Conservation (phyloP, 805 yeast species). For the Pichia californica region DNA sequence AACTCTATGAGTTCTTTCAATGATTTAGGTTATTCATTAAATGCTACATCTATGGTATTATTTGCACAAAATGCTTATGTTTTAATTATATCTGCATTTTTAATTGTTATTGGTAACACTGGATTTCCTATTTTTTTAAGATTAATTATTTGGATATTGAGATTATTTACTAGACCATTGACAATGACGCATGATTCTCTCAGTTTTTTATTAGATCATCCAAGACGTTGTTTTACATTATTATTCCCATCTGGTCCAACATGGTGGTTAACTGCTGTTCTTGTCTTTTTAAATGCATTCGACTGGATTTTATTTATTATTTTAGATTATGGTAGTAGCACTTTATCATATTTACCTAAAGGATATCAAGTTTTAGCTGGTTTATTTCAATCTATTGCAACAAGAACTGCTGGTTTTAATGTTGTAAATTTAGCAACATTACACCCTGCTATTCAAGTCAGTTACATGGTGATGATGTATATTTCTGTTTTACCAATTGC, state of each 20-base stretch:
- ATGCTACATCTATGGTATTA: conserved; percentile 71
- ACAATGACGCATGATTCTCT: conserved; percentile 67
- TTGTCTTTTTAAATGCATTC: conserved; percentile 62
- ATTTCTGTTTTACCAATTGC: conserved; percentile 95
- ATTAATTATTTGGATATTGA: conserved; percentile 73
- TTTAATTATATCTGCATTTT: conserved; percentile 54
- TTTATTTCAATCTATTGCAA: conserved; percentile 81
- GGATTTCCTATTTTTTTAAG: conserved; percentile 86
- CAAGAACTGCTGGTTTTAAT: conserved; percentile 90
- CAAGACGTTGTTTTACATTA: conserved; percentile 92
- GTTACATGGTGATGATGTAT: conserved; percentile 96
- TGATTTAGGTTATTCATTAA: conserved; percentile 78
- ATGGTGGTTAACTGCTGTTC: conserved; percentile 83
- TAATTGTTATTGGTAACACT: conserved; percentile 88
- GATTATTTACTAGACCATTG: conserved; percentile 58
- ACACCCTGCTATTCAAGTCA: conserved; percentile 89
- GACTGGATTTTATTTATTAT: conserved; percentile 79
- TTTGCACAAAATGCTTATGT: conserved; percentile 62
- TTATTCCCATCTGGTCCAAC: conserved; percentile 90
- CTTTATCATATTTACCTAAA: conserved; percentile 47
- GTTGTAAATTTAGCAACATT: conserved; percentile 62
- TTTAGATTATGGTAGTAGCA: conserved; percentile 55
- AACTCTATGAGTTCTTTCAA: conserved; percentile 74
- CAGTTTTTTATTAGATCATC: conserved; percentile 87
- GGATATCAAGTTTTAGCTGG: conserved; percentile 78